Percentiles rank a stretch among this genome's conserved stretches.
phyloP scores from a whole-genome alignment of 2,329 filamentous ascomycete species.

The Fusarium sp. region DNA sequence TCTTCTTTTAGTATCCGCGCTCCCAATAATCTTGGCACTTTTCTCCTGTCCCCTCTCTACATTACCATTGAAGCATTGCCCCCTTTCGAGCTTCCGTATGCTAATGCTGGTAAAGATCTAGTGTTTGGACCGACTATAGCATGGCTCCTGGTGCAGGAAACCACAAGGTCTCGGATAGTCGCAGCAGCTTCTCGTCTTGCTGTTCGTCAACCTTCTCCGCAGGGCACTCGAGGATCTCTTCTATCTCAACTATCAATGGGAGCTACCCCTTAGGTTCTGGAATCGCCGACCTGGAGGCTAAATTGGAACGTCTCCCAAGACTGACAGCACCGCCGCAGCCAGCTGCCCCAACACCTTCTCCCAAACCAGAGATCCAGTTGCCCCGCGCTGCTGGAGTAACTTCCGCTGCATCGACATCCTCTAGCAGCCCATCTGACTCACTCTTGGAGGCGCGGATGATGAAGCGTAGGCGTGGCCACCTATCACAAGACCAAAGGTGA shows the following conservation, averaged over 20 bases:
- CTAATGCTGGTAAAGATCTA: conserved; percentile 35
- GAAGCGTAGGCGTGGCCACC: conserved; percentile 34
- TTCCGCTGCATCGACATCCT: conserved; percentile 3
- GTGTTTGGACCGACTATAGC: conserved; percentile 37
- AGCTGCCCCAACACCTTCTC: conserved; percentile 14
- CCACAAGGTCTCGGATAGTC: conserved; percentile 56
- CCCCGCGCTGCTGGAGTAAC: conserved; percentile 1
- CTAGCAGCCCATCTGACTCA: conserved; percentile 26
- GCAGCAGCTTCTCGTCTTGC: conserved; percentile 61
- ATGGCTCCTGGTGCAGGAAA: conserved; percentile 20
- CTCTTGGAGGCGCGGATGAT: conserved; percentile 28
- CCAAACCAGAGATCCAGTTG: conserved; percentile 19
- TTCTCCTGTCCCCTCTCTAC: not conserved
- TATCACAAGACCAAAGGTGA: conserved; percentile 41
- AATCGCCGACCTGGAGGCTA: conserved; percentile 52
- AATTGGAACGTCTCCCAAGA: conserved; percentile 43
- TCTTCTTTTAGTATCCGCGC: not conserved
- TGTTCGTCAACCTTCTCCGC: conserved; percentile 56
- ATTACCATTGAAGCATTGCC: not conserved
- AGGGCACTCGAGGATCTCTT: conserved; percentile 62
- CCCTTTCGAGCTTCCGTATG: not conserved
- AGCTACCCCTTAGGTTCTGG: conserved; percentile 48
- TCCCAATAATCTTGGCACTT: not conserved
- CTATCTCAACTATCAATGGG: conserved; percentile 59
- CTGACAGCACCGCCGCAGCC: conserved; percentile 26